Base-by-base conservation (phyloP, 2,329 filamentous ascomycete species). In the Fusarium neocosmosporiellum region DNA sequence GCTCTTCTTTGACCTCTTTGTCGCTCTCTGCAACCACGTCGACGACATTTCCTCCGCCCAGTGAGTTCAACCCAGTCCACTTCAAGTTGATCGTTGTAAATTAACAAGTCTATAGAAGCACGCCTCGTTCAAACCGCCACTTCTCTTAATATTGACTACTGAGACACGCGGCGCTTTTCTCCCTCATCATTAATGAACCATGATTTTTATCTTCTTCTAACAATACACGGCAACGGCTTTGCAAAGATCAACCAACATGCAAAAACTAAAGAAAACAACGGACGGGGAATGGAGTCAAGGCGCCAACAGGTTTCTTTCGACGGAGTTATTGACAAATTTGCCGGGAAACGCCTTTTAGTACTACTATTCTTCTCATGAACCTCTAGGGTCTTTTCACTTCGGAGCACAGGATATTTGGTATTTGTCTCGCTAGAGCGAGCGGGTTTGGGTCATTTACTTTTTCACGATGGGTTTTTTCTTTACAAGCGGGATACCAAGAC, bases 1-100 rank as follows among this genome's bases (percentile, higher is more conserved):
- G 78, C 86, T 97, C 67, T 98, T 97, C 85, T 98, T 98, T 80
- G 95, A 98, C 80, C 86, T 98, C 50, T 98, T 98, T 81, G 95
- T 98, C 59, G 94, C 95, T 20, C 90, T 98, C 83, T 95, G 93
- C 83, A 97, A 98, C 81, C 94, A 97, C 80, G 93, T 97, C 79
- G 94, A 90, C 81, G 92, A 92, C 77, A 88, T 91, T 70, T 87
- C 88, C 6, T 87, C 85, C 63, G 83, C 85, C 65, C 85, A 86
- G 88, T 90, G 81, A 86, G 88, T 84, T 18, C 7, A 10, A 10
- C 18, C 18, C 9, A 22, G 13, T 14, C 9, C 5, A 20, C 18
- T 39, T 18, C 8, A 16, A 39, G 11, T 9, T 53, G 36, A 3
- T 33, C 4, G 11, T 9, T 4, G 5, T 22, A 8, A 59, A 29